Evolutionary conservation across 2,329 filamentous ascomycete genomes (phyloP), one percentile per base, ranked within the genome.

Genomic region (Exophiala aquamarina): DNA sequence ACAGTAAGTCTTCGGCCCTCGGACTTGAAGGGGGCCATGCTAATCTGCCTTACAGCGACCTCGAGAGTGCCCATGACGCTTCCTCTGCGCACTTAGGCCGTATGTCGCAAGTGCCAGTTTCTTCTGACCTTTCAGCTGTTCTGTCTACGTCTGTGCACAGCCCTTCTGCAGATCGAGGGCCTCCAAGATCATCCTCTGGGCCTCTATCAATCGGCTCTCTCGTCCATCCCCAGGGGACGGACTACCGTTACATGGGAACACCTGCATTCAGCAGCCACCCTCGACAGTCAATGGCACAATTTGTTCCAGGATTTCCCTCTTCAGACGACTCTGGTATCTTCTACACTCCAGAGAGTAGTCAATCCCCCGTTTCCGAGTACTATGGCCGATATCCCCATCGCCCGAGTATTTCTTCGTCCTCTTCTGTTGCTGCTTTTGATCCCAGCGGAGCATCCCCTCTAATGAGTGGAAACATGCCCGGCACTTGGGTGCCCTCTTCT

Each of bases 1-100:
- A 66, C 73, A 76, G 73, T 75, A 61, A 59, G 70, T 67, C 20
- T 23, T 34, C 14, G 11, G 18, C 20, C 32, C n/a, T 13, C 19
- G 15, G 15, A 20, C 20, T 18, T 11, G 20, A n/a, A 17, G 18
- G n/a, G n/a, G 7, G 8, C 41, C 23, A 19, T 29, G 23, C 26
- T 18, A 43, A 44, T 53, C 37, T n/a, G 7, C 15, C 20, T 18
- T 32, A 17, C 40, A 56, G 54, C 43, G 54, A 57, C 38, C 41
- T 57, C 21, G 54, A 57, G 19, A 52, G 41, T 41, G 42, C 47
- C 43, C 40, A 20, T 29, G 47, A 46, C 8, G 34, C 28, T 19
- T 34, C 43, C 32, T 42, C 54, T 37, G 48, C 26, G 17, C 46
- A 47, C 17, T 46, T 53, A 38, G 23, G 33, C 33, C 50, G 42